Evolutionary conservation across 2,329 filamentous ascomycete species (phyloP).

Genomic region (Ceratocystiopsis brevicomis): DNA sequence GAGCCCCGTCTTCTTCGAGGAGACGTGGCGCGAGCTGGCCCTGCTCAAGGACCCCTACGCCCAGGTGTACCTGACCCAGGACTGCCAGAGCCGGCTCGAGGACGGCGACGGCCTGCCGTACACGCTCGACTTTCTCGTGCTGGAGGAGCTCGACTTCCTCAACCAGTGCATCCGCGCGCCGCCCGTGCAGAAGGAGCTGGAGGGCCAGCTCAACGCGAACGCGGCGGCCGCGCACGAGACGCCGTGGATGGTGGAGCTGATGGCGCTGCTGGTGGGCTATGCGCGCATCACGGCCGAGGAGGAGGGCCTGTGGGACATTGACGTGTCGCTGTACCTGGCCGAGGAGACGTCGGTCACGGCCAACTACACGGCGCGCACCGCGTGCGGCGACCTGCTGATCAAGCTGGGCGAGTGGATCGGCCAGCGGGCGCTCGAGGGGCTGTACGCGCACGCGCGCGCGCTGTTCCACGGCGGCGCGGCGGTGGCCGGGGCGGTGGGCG

Average conservation of each 20-base stretch:
- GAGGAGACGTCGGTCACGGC: conserved; percentile 89
- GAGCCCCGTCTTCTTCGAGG: conserved; percentile 64
- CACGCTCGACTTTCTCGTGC: conserved; percentile 77
- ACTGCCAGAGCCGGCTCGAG: conserved; percentile 72
- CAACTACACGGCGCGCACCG: conserved; percentile 88
- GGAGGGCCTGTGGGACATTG: conserved; percentile 88
- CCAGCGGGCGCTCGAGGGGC: conserved; percentile 53
- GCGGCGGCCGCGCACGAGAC: conserved; percentile 34
- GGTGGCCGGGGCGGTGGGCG: conserved; percentile 4
- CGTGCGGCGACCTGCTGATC: conserved; percentile 78
- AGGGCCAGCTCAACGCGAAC: conserved; percentile 50
- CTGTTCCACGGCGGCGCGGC: conserved; percentile 40
- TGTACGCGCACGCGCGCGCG: conserved; percentile 57
- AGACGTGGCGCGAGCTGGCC: conserved; percentile 75
- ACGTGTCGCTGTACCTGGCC: conserved; percentile 85
- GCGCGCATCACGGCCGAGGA: conserved; percentile 84
- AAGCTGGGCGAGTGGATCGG: conserved; percentile 85
- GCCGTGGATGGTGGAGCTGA: conserved; percentile 71
- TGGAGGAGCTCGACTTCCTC: conserved; percentile 90
- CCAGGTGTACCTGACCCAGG: conserved; percentile 67
- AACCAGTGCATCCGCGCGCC: conserved; percentile 78
- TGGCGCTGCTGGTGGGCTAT: conserved; percentile 70
- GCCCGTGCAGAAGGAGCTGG: conserved; percentile 76
- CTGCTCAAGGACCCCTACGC: conserved; percentile 55
- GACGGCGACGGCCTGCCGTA: conserved; percentile 85